Conservation (phyloP, 805 yeast genomes). For the Cyberlindnera nakhonratchasimensis region DNA sequence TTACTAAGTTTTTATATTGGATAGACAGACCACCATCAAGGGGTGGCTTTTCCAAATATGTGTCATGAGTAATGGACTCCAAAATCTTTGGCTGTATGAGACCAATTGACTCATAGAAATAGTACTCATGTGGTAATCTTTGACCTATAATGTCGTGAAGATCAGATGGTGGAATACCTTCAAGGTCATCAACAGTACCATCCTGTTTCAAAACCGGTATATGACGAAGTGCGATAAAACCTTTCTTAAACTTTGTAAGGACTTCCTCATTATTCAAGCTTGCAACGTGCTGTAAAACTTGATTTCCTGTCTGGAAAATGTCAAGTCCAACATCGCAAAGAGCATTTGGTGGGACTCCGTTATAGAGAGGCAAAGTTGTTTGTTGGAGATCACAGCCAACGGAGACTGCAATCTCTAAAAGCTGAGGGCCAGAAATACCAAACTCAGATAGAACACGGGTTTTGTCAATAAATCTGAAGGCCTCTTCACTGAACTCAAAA, state of each 20-base stretch:
- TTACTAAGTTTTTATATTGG: constrained; percentile 55
- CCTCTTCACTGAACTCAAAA: constrained; percentile 64
- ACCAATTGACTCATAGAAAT: constrained; percentile 79
- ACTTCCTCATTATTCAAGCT: constrained; percentile 43
- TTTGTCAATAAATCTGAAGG: constrained; percentile 62
- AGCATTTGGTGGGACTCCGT: constrained; percentile 25
- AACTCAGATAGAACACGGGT: constrained; percentile 57
- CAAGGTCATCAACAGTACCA: constrained; percentile 63
- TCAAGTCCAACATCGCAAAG: constrained; percentile 37
- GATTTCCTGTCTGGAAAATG: constrained; percentile 39
- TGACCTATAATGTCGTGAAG: constrained; percentile 79
- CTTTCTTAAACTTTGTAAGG: constrained; percentile 57
- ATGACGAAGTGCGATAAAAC: constrained; percentile 61
- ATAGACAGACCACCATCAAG: constrained; percentile 58
- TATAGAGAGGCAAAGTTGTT: constrained; percentile 48
- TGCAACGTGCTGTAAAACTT: constrained; percentile 46
- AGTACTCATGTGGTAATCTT: constrained; percentile 80
- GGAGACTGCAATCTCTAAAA: constrained; percentile 71
- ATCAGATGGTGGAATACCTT: constrained; percentile 55
- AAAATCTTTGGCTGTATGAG: constrained; percentile 59
- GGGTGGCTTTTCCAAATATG: constrained; percentile 59
- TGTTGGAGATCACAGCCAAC: constrained; percentile 80
- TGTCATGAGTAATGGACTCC: constrained; percentile 65
- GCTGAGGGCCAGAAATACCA: constrained; percentile 56
- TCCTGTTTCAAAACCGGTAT: constrained; percentile 68